Percentiles rank a stretch among this genome's conserved stretches.
Conservation (phyloP, 768 basidiomycete genomes). For the Harrya chromipes region DNA sequence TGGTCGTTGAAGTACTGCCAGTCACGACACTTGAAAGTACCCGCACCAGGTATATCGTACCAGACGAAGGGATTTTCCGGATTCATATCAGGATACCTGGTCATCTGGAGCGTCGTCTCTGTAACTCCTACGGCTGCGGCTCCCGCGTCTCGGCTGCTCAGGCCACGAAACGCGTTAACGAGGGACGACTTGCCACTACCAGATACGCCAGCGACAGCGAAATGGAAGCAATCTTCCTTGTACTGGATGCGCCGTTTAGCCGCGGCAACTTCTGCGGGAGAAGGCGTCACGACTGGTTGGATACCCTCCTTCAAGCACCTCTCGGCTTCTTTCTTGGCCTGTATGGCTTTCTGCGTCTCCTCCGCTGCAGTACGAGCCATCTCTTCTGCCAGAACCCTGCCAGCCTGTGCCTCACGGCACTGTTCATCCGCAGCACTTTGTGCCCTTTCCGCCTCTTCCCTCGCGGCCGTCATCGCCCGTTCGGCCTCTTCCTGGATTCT, state of each 20-base stretch:
- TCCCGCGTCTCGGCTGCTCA: conserved; percentile 17
- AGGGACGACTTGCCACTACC: too few relatives aligned
- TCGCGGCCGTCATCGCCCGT: conserved; percentile 9
- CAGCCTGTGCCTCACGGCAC: conserved; percentile 15
- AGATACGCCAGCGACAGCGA: conserved; percentile 37
- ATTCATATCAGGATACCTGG: conserved; percentile 15
- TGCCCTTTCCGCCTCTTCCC: conserved; percentile 11
- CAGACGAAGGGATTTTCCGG: conserved; percentile 17
- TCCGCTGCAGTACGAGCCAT: conserved; percentile 11
- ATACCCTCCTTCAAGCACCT: conserved; percentile 21
- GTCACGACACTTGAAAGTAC: conserved; percentile 25
- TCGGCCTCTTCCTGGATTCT: conserved; percentile 16
- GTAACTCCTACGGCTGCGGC: conserved; percentile 17
- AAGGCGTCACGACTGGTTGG: conserved; percentile 18
- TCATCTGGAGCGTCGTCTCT: conserved; percentile 15
- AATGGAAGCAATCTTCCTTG: conserved; percentile 29
- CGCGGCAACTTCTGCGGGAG: conserved; percentile 5
- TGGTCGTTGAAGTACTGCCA: conserved; percentile 38
- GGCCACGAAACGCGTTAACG: conserved; percentile 35
- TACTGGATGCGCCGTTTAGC: conserved; percentile 22
- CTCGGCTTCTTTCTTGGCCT: conserved; percentile 19
- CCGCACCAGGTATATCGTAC: conserved; percentile 24
- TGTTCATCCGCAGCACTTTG: conserved; percentile 17
- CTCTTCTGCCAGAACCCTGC: conserved; percentile 16
- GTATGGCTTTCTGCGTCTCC: conserved; percentile 11